Evolutionary conservation across 768 basidiomycete species (phyloP).

Genomic region (Boletellus emodensis): DNA sequence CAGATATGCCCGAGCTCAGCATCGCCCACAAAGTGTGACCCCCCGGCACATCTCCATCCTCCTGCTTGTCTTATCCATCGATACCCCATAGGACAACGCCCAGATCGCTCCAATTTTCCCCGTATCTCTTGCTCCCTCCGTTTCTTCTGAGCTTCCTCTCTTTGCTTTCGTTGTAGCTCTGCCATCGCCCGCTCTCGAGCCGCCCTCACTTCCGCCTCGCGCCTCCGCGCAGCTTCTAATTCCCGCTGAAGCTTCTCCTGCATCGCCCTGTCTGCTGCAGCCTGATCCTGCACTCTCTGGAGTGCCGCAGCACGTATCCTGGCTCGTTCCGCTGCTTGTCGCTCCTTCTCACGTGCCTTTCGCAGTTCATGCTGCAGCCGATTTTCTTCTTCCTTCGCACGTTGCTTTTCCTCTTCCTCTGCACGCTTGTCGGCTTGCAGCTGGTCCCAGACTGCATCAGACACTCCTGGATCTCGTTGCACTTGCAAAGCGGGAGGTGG

Average conservation of each 20-base stretch:
- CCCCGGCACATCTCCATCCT: constrained; percentile 48
- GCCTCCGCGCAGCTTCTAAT: constrained; percentile 28
- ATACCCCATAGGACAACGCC: constrained; percentile 46
- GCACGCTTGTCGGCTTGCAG: constrained; percentile 38
- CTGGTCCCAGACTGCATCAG: constrained; percentile 48
- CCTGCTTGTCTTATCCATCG: constrained; percentile 38
- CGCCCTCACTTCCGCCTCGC: constrained; percentile 22
- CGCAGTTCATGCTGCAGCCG: constrained; percentile 17
- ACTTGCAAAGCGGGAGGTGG: not conserved
- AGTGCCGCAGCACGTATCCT: constrained; percentile 17
- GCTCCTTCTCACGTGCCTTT: constrained; percentile 16
- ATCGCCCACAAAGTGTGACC: constrained; percentile 39
- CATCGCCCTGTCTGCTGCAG: constrained; percentile 17
- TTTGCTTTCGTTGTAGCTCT: constrained; percentile 28
- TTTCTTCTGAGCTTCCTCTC: constrained; percentile 9
- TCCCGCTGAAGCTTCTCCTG: constrained; percentile 23
- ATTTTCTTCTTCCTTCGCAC: constrained; percentile 16
- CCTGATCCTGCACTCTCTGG: constrained; percentile 17
- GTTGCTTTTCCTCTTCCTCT: constrained; percentile 16
- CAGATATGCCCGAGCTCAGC: constrained; percentile 21
- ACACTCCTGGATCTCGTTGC: constrained; percentile 48
- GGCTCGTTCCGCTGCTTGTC: constrained; percentile 23
- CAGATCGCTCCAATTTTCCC: constrained; percentile 41
- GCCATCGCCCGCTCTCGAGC: constrained; percentile 24
- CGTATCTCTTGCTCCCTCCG: constrained; percentile 32